A percentile compares a stretch with the other conserved stretches of the same genome.
phyloP scores from a whole-genome alignment of 1,284 basidiomycete genomes.

The Fistulina hepatica region DNA sequence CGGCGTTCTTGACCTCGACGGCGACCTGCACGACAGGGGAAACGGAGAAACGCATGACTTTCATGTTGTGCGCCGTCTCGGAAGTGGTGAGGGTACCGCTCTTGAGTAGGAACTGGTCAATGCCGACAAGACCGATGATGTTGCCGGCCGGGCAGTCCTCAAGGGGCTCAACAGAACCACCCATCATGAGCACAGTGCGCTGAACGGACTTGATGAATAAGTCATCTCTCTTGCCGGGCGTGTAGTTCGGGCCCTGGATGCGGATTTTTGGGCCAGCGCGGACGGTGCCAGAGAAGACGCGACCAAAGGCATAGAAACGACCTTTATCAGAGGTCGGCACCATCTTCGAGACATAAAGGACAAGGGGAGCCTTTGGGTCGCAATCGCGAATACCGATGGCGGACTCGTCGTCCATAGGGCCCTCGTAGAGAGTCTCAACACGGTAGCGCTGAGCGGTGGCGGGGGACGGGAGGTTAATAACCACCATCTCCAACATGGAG shows the following conservation, averaged over 20 bases:
- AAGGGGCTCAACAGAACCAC: constrained; percentile 96
- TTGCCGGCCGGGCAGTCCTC: constrained; percentile 99
- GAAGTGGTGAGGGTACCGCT: constrained; percentile 95
- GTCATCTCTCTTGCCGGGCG: constrained; percentile 99
- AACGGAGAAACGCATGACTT: constrained; percentile 99
- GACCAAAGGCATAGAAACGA: constrained; percentile 99
- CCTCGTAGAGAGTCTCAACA: constrained; percentile 99
- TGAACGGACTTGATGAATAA: constrained; percentile 98
- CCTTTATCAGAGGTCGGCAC: constrained; percentile 99
- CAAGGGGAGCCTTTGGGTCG: constrained; percentile 93
- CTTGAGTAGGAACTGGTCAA: constrained; percentile 99
- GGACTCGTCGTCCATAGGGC: constrained; percentile 99
- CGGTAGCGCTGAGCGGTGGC: constrained; percentile 96
- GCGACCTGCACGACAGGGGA: constrained; percentile 99
- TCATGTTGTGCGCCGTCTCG: constrained; percentile 99
- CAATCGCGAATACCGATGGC: constrained; percentile 99
- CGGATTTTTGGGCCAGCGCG: constrained; percentile 97
- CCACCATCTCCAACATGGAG: constrained; percentile 99
- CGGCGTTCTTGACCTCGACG: constrained; percentile 99
- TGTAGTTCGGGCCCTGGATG: constrained; percentile 98
- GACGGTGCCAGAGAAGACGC: constrained; percentile 99
- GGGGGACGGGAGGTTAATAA: constrained; percentile 97
- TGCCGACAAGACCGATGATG: constrained; percentile 98
- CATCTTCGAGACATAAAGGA: constrained; percentile 99
- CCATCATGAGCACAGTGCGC: constrained; percentile 99